These are phyloP conservation scores for Mucor ambiguus DNA, from an alignment of 371 early-diverging fungal species.

Conservation along the genomic window DNA sequence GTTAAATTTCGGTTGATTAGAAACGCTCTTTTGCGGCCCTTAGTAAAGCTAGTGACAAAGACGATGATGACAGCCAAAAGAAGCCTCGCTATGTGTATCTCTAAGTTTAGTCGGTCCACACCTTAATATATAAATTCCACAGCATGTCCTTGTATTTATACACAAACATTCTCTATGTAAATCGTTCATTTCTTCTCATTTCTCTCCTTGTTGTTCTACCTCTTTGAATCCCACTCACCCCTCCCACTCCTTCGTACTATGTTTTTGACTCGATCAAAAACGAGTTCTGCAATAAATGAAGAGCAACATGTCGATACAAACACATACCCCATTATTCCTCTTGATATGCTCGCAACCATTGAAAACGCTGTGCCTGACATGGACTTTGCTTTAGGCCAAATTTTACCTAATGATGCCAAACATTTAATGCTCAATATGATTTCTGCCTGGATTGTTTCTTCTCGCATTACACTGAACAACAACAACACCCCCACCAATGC, in stretches of 20 bases:
- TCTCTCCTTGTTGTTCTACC: background rate
- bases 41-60: slow-evolving; percentile 18
- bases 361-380: slow-evolving; percentile 14
- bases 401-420: slow-evolving; percentile 10
- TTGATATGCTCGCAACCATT: slow-evolving; percentile 8
- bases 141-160: background rate
- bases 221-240: background rate
- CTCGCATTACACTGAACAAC: background rate
- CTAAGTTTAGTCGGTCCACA: slow-evolving; percentile 18
- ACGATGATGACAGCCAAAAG: slow-evolving; percentile 14
- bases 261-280: slow-evolving; percentile 26
- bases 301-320: slow-evolving; percentile 5
- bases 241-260: slow-evolving; percentile 8
- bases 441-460: slow-evolving; percentile 9
- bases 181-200: slow-evolving; percentile 7
- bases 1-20: slow-evolving; percentile 16
- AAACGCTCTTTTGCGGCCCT: slow-evolving; percentile 41
- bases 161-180: slow-evolving; percentile 26
- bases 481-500: background rate
- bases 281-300: slow-evolving; percentile 10
- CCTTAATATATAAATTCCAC: slow-evolving; percentile 25
- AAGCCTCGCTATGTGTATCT: slow-evolving; percentile 44
- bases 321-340: background rate
- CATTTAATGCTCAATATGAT: slow-evolving; percentile 13
- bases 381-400: slow-evolving; percentile 3